Percentiles rank a stretch among this genome's conserved stretches.
These are phyloP conservation scores for Xerocomellus chrysenteron DNA, from an alignment of 768 basidiomycete genomes.

Conservation along the genomic window DNA sequence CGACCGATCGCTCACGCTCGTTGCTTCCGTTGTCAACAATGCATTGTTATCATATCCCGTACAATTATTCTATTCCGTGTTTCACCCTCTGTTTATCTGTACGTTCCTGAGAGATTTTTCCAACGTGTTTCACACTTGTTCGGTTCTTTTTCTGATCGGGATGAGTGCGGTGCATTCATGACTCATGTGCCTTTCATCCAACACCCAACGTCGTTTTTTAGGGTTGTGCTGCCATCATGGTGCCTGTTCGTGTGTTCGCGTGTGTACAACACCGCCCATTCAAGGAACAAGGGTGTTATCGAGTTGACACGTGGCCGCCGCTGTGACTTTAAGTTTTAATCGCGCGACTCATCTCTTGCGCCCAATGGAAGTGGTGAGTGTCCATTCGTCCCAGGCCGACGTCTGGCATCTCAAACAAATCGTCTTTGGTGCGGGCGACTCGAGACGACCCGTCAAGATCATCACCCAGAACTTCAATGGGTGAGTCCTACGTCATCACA, in stretches of 20 bases:
- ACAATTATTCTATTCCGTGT: constrained; percentile 1
- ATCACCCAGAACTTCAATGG: constrained; percentile 86
- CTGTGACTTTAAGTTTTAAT: no score
- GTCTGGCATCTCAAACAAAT: constrained; percentile 80
- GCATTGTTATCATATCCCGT: not conserved
- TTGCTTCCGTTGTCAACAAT: not conserved
- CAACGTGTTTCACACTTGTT: no score
- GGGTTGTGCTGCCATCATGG: no score
- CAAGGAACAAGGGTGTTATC: no score
- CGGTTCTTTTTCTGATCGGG: no score
- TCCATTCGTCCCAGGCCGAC: constrained; percentile 40
- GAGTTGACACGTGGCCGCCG: no score
- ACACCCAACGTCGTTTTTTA: no score
- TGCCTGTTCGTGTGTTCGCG: no score
- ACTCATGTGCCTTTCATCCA: no score
- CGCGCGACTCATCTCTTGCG: not conserved
- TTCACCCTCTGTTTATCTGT: not conserved
- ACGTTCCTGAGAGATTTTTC: no score
- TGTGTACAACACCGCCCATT: no score
- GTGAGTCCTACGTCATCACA: constrained; percentile 40
- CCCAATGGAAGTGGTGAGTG: constrained; percentile 8
- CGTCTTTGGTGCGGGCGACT: constrained; percentile 41
- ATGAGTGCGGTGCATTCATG: no score
- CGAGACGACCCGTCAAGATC: constrained; percentile 47
- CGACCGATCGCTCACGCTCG: constrained; percentile 3